Evolutionary conservation across 148 eudicot genomes (phyloP).

Genomic region (Rhododendron williamsianum): DNA sequence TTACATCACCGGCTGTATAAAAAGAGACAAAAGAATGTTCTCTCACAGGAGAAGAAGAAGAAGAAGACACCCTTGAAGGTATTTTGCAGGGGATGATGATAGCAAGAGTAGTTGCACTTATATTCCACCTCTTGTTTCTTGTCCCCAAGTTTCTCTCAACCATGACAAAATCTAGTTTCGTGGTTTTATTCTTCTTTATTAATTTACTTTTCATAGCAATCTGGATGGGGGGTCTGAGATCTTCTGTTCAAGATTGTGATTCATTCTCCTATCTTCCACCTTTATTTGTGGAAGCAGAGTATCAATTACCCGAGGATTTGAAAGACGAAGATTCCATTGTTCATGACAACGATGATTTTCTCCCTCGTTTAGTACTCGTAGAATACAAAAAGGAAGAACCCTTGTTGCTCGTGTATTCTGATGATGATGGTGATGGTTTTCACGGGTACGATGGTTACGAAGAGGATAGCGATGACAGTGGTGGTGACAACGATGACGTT

Average conservation of each 20-base stretch:
- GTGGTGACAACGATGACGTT: neutral
- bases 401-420: neutral
- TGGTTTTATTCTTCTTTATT: slow-evolving; percentile 7
- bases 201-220: neutral
- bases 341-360: neutral
- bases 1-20: neutral
- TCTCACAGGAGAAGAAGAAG: neutral
- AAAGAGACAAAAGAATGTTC: neutral
- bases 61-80: neutral
- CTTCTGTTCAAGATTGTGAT: slow-evolving; percentile 1
- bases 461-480: neutral
- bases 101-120: neutral
- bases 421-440: neutral
- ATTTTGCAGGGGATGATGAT: neutral
- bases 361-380: slow-evolving; percentile 8
- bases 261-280: neutral
- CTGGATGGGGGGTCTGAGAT: neutral
- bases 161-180: neutral
- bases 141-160: slow-evolving; percentile 1
- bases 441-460: neutral
- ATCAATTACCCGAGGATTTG: neutral
- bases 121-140: slow-evolving; percentile 4
- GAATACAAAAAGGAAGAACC: slow-evolving; percentile 7
- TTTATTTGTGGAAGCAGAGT: slow-evolving; percentile 3
- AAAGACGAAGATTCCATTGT: neutral